A percentile compares a stretch with the other conserved stretches of the same genome.
Evolutionary conservation across 768 basidiomycete genomes (phyloP).

Genomic region (Leucocoprinus birnbaumii): DNA sequence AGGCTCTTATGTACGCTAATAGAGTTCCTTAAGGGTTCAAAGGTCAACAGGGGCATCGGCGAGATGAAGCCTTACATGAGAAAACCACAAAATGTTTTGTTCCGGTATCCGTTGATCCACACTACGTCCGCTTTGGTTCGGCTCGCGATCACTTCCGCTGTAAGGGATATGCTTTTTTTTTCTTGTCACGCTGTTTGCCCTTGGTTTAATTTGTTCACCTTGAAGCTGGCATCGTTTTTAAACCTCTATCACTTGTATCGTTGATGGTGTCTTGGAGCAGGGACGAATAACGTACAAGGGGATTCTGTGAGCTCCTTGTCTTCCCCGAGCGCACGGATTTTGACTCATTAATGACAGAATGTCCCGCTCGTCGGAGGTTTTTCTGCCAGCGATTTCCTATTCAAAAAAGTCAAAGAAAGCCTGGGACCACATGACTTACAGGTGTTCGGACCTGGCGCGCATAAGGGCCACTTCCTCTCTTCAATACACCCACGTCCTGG

Average conservation of each 20-base stretch:
- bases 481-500: too few relatives aligned
- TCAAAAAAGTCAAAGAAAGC: slow-evolving; percentile 33
- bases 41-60: slow-evolving; percentile 33
- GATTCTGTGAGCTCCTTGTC: slow-evolving; percentile 21
- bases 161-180: slow-evolving; percentile 21
- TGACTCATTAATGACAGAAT: too few relatives aligned
- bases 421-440: slow-evolving; percentile 35
- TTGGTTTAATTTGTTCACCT: neutral
- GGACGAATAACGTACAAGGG: slow-evolving; percentile 14
- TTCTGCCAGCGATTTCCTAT: slow-evolving; percentile 56
- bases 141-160: slow-evolving; percentile 40
- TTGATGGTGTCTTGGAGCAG: slow-evolving; percentile 21
- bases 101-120: slow-evolving; percentile 30
- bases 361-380: slow-evolving; percentile 54
- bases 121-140: slow-evolving; percentile 41
- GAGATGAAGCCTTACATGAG: slow-evolving; percentile 37
- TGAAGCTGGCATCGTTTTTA: slow-evolving; percentile 25
- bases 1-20: too few relatives aligned
- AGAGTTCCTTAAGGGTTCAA: slow-evolving; percentile 35
- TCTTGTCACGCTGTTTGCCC: neutral
- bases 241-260: slow-evolving; percentile 27
- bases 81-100: slow-evolving; percentile 40
- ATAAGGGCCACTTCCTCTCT: slow-evolving; percentile 38
- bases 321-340: neutral
- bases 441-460: slow-evolving; percentile 48